Base-by-base conservation (phyloP, 2,329 filamentous ascomycete species). In the Neurospora sp. region DNA sequence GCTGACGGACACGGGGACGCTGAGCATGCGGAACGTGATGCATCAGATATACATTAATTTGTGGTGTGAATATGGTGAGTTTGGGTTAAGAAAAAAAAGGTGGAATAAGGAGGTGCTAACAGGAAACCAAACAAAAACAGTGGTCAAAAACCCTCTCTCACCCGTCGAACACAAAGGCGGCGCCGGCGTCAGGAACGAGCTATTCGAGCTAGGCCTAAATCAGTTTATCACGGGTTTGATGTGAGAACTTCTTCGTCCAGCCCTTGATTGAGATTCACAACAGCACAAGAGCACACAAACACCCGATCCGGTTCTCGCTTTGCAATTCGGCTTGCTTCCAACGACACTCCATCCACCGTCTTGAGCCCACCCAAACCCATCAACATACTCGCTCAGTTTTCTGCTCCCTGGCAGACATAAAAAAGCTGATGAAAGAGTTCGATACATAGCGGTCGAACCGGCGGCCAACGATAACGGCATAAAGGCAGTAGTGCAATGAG, bases 21-120 rank as follows among this genome's bases (percentile, higher is more conserved):
- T 91, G 74, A 97, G 93, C 81, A 95, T 99, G 88, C 88, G 94
- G 65, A 93, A 96, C 76, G 95, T 97, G 28, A 82, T 99, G 77
- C 94, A 99, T 79, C 96, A 99, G 85, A 97, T 99, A 73, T 99
- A 97, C 80, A 96, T 97, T 70, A 98, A 97, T 79, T 87, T 98
- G 33, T 99, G 96, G 83, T 95, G 99, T 19, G 96, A 99, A 83
- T 99, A 96, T 77, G 91, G 91, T 93, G 28, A 33, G 28, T 28
- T 28, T 28, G 28, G 28, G 28, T 28, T 4, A 28, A 28, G 28
- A 33, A 33, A 33, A 33, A 33, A 33, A 33, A 33, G 6, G 87
- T 98, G 33, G n/a, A 15, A n/a, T 68, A 11, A 23, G 36, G 43
- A 36, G 70, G 71, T 3, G 15, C 77, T 77, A 70, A 76, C 69